phyloP scores from a whole-genome alignment of 73 alveolate genomes.

The Paramecium sexaurelia region DNA sequence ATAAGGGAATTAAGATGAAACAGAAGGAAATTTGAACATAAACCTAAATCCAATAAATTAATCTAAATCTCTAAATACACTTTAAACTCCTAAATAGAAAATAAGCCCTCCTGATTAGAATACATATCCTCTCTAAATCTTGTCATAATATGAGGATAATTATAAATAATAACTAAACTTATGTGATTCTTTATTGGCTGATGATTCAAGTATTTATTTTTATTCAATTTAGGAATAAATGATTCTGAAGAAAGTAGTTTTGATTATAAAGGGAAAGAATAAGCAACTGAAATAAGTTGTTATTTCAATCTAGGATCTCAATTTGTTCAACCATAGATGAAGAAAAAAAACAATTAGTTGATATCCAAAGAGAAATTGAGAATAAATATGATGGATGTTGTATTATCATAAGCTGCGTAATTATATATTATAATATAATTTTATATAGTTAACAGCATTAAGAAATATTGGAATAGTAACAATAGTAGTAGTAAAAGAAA shows the following conservation, averaged over 20 bases:
- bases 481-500: not conserved
- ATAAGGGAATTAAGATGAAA: not conserved
- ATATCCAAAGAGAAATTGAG: conserved; percentile 15
- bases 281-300: conserved; percentile 54
- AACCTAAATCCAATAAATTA: not conserved
- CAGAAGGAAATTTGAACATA: conserved; percentile 25
- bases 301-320: not conserved
- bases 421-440: too few species aligned
- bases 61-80: not conserved
- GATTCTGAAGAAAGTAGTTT: conserved; percentile 61
- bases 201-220: conserved; percentile 16
- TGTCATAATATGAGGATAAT: not conserved
- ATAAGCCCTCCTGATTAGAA: not conserved
- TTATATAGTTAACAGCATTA: not conserved
- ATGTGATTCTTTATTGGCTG: conserved; percentile 47
- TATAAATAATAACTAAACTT: conserved; percentile 11
- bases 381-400: conserved; percentile 56
- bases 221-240: not conserved
- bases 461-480: not conserved
- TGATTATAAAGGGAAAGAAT: conserved; percentile 40
- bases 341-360: not conserved
- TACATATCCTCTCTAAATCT: not conserved
- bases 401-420: conserved; percentile 43
- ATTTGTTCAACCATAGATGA: not conserved
- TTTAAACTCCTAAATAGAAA: not conserved